Evolutionary conservation across 2,329 filamentous ascomycete genomes (phyloP).

Genomic region (Verticillium isaacii): DNA sequence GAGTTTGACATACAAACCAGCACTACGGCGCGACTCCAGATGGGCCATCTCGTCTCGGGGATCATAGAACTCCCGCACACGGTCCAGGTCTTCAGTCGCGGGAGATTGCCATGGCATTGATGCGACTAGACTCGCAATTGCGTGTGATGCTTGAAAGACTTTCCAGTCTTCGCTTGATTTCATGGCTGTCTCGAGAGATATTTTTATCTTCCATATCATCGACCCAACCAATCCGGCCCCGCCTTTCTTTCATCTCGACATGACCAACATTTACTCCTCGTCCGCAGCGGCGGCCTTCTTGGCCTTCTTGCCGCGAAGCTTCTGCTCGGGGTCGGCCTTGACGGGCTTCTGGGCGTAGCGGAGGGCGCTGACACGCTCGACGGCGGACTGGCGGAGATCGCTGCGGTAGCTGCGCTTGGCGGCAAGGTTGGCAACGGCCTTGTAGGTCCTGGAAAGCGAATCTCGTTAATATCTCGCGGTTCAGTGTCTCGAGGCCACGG

Average conservation of each 20-base stretch:
- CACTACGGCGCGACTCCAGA: neutral
- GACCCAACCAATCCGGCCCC: neutral
- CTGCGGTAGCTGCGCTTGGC: conserved; percentile 82
- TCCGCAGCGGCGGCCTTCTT: conserved; percentile 64
- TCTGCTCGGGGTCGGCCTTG: conserved; percentile 69
- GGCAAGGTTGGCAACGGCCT: conserved; percentile 74
- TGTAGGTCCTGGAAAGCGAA: conserved; percentile 67
- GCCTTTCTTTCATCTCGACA: neutral
- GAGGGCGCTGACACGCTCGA: conserved; percentile 83
- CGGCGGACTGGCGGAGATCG: conserved; percentile 72
- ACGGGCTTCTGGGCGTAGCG: conserved; percentile 71
- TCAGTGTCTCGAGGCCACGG: neutral
- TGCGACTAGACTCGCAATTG: neutral
- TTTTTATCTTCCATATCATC: neutral
- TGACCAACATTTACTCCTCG: neutral
- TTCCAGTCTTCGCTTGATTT: neutral
- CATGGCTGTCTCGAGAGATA: neutral
- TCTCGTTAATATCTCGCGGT: conserved; percentile 1
- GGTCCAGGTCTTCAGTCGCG: neutral
- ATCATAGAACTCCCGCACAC: neutral
- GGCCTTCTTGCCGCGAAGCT: conserved; percentile 77
- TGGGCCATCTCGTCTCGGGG: neutral
- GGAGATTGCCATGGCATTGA: neutral
- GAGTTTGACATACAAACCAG: neutral
- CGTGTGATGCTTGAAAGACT: neutral